Evolutionary conservation across 805 yeast species (phyloP).

Genomic region (Cyberlindnera suaveolens): DNA sequence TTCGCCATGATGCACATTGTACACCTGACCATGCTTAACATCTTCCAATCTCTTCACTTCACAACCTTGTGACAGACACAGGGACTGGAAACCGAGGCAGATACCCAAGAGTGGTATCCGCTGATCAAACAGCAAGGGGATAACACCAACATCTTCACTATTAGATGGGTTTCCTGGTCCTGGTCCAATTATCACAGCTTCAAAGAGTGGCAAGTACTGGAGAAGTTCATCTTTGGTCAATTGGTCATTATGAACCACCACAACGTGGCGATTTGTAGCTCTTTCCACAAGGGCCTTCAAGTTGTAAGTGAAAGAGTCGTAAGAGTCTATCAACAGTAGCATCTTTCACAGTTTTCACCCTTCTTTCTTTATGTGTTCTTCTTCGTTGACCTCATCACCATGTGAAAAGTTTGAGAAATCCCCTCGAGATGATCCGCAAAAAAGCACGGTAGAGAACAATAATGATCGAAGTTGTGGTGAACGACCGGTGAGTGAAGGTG

Average conservation of each 20-base stretch:
- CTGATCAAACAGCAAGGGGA: slow-evolving; percentile 46
- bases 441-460: background rate
- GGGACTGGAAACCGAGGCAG: slow-evolving; percentile 86
- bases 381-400: too few species aligned
- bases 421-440: background rate
- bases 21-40: slow-evolving; percentile 85
- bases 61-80: slow-evolving; percentile 61
- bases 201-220: slow-evolving; percentile 44
- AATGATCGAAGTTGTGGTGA: slow-evolving; percentile 71
- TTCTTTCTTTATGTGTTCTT: too few species aligned
- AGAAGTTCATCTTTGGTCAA: slow-evolving; percentile 32
- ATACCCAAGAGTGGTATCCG: slow-evolving; percentile 76
- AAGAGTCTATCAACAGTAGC: slow-evolving; percentile 79
- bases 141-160: slow-evolving; percentile 63
- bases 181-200: slow-evolving; percentile 85
- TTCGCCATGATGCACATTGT: slow-evolving; percentile 27
- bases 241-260: slow-evolving; percentile 32
- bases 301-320: slow-evolving; percentile 92
- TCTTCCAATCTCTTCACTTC: slow-evolving; percentile 43
- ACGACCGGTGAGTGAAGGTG: slow-evolving; percentile 41
- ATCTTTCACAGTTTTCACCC: slow-evolving; percentile 17
- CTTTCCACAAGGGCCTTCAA: slow-evolving; percentile 54
- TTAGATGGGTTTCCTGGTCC: slow-evolving; percentile 90
- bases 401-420: too few species aligned
- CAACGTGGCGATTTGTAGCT: slow-evolving; percentile 36